A percentile compares a stretch with the other conserved stretches of the same genome.
Evolutionary conservation across 768 basidiomycete species (phyloP).

Genomic region (Suillus hirtellus): DNA sequence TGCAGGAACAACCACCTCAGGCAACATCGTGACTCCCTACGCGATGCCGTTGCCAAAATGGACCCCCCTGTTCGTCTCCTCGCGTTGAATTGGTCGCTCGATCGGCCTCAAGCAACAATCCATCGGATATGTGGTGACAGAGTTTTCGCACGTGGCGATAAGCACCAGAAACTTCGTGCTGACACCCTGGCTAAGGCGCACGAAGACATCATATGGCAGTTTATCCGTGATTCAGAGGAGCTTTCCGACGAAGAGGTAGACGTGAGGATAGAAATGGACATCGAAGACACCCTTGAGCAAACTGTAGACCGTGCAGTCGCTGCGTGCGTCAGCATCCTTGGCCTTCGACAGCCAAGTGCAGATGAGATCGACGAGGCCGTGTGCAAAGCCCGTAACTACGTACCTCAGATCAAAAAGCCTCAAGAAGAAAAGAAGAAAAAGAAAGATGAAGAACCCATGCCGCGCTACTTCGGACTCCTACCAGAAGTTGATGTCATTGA

Average conservation of each 20-base stretch:
- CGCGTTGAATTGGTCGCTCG: background rate
- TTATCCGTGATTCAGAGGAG: slow-evolving; percentile 64
- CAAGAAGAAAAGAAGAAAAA: background rate
- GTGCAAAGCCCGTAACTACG: background rate
- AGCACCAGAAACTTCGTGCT: slow-evolving; percentile 81
- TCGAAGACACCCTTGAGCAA: slow-evolving; percentile 41
- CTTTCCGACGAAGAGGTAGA: slow-evolving; percentile 68
- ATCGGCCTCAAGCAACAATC: slow-evolving; percentile 32
- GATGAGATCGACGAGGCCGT: background rate
- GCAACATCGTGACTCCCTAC: slow-evolving; percentile 76
- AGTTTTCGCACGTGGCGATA: slow-evolving; percentile 70
- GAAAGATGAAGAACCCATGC: background rate
- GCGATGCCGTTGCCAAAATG: slow-evolving; percentile 46
- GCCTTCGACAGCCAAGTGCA: background rate
- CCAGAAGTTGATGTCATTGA: background rate
- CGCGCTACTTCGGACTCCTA: background rate
- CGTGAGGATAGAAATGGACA: slow-evolving; percentile 63
- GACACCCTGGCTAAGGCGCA: slow-evolving; percentile 54
- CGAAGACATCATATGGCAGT: slow-evolving; percentile 82
- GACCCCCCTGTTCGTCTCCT: slow-evolving; percentile 33
- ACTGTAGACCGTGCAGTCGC: background rate
- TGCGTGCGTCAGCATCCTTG: background rate
- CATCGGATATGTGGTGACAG: slow-evolving; percentile 81
- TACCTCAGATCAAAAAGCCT: background rate
- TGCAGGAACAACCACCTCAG: slow-evolving; percentile 84